Evolutionary conservation across 225 moss, liverwort and hornwort genomes (phyloP), one percentile per base, ranked within the genome.

Genomic region (Marchantia paleacea): DNA sequence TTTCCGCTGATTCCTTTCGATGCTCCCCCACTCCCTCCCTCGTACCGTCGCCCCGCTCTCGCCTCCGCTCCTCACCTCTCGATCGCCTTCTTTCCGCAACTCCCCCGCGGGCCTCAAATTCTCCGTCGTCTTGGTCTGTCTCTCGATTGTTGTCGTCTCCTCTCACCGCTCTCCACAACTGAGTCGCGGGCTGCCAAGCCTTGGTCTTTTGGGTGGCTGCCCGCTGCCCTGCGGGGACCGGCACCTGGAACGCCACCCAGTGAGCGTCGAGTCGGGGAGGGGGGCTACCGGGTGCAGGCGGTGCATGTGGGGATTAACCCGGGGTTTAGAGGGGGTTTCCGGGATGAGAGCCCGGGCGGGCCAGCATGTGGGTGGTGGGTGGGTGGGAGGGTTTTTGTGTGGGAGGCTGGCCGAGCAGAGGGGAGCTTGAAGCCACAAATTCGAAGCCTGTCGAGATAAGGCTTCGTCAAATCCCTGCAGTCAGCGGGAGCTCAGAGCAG

Each of bases 391-490:
- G 25, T 4, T 73, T 22, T 11, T 14, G 25, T 54, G 53, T 14
- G 73, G 20, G 49, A 71, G 71, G 71, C 71, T 71, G 71, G 71
- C 50, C 50, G 48, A 22, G 71, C 39, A 2, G 11, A 53, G 25
- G 53, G 12, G 50, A 52, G 25, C 53, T 73, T 73, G 25, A 28
- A 52, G 52, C 73, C 73, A 73, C 73, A 73, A 22, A 70, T 49
- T 73, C 26, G 53, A 25, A 51, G 26, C 50, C 52, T 12, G 25
- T 51, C 54, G 53, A 54, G 73, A 73, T 73, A 73, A 73, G 73
- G 73, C 73, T n/a, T 14, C n/a, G 53, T 54, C 73, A 26, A 73
- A 73, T 73, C 73, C 2, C 16, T 73, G 13, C 10, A 14, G 15
- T 68, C 68, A 28, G 39, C 39, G 39, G 3, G 39, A 24, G 65